Evolutionary conservation across 2,329 filamentous ascomycete species (phyloP).

Genomic region (Aspergillus nomiae): DNA sequence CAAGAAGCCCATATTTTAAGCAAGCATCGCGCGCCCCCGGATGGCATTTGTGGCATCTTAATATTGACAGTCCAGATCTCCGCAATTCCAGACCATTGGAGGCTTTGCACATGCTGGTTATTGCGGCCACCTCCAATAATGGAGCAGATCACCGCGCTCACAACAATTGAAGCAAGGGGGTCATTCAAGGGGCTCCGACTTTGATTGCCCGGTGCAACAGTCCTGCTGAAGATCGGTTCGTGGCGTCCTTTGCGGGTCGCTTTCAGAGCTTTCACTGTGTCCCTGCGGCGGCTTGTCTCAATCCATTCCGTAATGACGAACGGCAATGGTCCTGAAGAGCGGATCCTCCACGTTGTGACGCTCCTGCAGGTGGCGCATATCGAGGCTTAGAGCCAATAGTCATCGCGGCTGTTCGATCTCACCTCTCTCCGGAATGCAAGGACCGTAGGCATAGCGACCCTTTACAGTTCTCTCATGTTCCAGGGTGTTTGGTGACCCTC

Average conservation of each 20-base stretch:
- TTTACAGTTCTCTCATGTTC: conserved; percentile 27
- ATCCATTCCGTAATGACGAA: conserved; percentile 36
- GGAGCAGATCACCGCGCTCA: conserved; percentile 18
- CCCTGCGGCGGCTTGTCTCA: conserved; percentile 31
- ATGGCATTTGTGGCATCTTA: conserved; percentile 16
- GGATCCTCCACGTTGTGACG: conserved; percentile 37
- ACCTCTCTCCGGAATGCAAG: conserved; percentile 42
- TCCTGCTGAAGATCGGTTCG: conserved; percentile 14
- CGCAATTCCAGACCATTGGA: conserved; percentile 12
- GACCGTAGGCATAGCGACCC: conserved; percentile 29
- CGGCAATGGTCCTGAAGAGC: conserved; percentile 24
- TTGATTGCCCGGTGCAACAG: conserved; percentile 31
- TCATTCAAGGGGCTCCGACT: conserved; percentile 23
- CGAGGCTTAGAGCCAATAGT: conserved; percentile 30
- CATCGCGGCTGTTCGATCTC: conserved; percentile 18
- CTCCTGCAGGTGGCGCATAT: conserved; percentile 28
- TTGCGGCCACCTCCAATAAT: conserved; percentile 25
- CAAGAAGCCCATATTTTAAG: conserved; percentile 6
- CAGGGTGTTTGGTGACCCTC: conserved; percentile 28
- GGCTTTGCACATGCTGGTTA: conserved; percentile 21
- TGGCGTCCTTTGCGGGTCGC: conserved; percentile 23
- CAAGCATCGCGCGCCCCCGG: conserved; percentile 11
- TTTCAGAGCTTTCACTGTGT: conserved; percentile 19
- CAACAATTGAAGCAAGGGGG: conserved; percentile 33
- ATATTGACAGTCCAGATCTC: conserved; percentile 14